Base-by-base conservation (phyloP, 805 yeast species). In the Pichia deserticola region DNA sequence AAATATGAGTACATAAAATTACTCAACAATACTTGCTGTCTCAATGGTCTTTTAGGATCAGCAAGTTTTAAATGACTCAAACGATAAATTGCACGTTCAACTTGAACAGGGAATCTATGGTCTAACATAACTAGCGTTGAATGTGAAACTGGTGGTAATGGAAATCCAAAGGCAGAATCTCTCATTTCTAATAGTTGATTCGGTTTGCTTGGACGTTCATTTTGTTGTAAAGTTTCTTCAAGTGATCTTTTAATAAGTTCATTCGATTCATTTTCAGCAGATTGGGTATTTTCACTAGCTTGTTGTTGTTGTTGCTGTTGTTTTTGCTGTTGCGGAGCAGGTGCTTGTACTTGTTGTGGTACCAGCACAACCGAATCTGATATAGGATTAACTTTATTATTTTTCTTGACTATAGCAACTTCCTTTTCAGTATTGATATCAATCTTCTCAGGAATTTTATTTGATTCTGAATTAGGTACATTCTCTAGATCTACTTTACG, bases 1-100 rank as follows among this genome's bases (percentile, higher is more conserved):
- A 93, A 76, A 67, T 93, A 93, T 0, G 97, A 92, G 63, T 93
- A 93, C 99, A 93, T 93, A 77, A 93, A 93, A 65, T 93, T 93
- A 51, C 97, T 88, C 55, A 93, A 69, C 45, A 93, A 66, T 1
- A 93, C 99, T 64, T 93, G 99, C 64, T 93, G 97, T 37, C 89
- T 76, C 54, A 93, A 70, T 32, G 95, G 93, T 51, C 98, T 73
- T 62, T 89, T 86, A 1, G 98, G 92, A 66, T 93, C 95, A 29
- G 98, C 96, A 55, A 93, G 74, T 65, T 93, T 93, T 63, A 93
- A 71, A 67, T 93, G 99, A 47, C 96, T 86, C 49, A 93, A 73
- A 50, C 99, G 73, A 66, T 93, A 93, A 46, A 93, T 86, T 0
- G 99, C 99, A 39, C 99, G 76, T 66, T 93, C 99, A 41, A 93